phyloP scores from a whole-genome alignment of 2,329 filamentous ascomycete species.

The Aureobasidium musti region DNA sequence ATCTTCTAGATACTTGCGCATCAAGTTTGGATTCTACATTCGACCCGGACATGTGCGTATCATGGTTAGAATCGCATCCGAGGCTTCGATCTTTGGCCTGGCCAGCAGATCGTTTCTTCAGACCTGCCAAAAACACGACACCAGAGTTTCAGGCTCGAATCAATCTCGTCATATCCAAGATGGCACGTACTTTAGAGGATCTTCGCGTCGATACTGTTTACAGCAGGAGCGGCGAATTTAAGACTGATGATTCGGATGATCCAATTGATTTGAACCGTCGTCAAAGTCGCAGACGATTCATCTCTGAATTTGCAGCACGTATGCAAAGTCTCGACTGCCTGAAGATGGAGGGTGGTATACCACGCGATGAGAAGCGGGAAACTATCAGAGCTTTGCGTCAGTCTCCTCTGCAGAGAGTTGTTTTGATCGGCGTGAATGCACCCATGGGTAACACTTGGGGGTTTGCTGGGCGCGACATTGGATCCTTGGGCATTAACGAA shows the following conservation, averaged over 20 bases:
- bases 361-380: constrained; percentile 52
- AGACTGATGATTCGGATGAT: constrained; percentile 32
- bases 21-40: background rate
- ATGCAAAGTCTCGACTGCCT: constrained; percentile 48
- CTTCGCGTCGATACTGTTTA: constrained; percentile 47
- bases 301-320: constrained; percentile 46
- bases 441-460: constrained; percentile 52
- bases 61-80: constrained; percentile 49
- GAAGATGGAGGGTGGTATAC: constrained; percentile 52
- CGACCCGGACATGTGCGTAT: constrained; percentile 38
- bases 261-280: background rate
- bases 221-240: constrained; percentile 34
- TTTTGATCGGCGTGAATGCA: constrained; percentile 49
- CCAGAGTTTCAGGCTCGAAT: constrained; percentile 36
- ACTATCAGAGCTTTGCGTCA: constrained; percentile 46
- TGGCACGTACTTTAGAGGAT: constrained; percentile 46
- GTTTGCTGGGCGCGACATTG: constrained; percentile 40
- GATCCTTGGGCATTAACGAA: constrained; percentile 36
- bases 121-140: constrained; percentile 35
- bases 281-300: constrained; percentile 41
- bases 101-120: constrained; percentile 52
- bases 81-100: constrained; percentile 50
- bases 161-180: constrained; percentile 42
- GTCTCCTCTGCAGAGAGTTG: constrained; percentile 49
- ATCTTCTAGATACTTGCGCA: constrained; percentile 38